Evolutionary conservation across 2,329 filamentous ascomycete species (phyloP).

Genomic region (Knufia petricola): DNA sequence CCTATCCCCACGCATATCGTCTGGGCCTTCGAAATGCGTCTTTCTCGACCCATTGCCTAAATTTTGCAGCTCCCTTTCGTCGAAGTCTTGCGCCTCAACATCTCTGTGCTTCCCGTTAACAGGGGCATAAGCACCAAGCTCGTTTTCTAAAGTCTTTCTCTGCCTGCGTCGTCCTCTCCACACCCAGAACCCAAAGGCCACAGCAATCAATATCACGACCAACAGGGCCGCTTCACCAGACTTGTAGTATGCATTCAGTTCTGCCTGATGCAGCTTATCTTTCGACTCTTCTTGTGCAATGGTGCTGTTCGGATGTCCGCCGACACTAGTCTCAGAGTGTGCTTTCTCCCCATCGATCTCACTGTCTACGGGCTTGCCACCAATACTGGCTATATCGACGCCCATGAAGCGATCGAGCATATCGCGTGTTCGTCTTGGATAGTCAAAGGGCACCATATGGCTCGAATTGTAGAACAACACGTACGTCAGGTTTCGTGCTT

Average conservation of each 20-base stretch:
- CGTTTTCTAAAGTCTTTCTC: constrained; percentile 16
- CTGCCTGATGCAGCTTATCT: constrained; percentile 68
- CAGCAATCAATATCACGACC: constrained; percentile 65
- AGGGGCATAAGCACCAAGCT: constrained; percentile 28
- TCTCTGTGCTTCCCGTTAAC: constrained; percentile 34
- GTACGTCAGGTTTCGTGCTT: constrained; percentile 90
- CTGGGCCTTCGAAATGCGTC: constrained; percentile 21
- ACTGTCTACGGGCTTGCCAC: constrained; percentile 67
- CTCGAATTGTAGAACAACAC: constrained; percentile 90
- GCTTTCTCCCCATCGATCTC: constrained; percentile 78
- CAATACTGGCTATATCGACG: constrained; percentile 82
- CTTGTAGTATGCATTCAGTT: constrained; percentile 80
- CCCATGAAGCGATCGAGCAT: constrained; percentile 97
- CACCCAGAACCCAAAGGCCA: constrained; percentile 63
- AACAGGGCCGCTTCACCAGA: constrained; percentile 79
- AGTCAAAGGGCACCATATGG: constrained; percentile 97
- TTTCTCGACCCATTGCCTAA: constrained; percentile 28
- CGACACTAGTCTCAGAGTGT: constrained; percentile 61
- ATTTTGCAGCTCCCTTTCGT: constrained; percentile 52
- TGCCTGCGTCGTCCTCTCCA: constrained; percentile 45
- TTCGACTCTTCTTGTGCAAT: constrained; percentile 57
- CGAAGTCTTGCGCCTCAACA: constrained; percentile 53
- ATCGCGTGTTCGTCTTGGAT: constrained; percentile 73
- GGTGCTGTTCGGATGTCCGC: constrained; percentile 61
- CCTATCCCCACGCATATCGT: constrained; percentile 26